These are phyloP conservation scores for Tetraselmis striata DNA, from an alignment of 139 green algal genomes.

Conservation along the genomic window DNA sequence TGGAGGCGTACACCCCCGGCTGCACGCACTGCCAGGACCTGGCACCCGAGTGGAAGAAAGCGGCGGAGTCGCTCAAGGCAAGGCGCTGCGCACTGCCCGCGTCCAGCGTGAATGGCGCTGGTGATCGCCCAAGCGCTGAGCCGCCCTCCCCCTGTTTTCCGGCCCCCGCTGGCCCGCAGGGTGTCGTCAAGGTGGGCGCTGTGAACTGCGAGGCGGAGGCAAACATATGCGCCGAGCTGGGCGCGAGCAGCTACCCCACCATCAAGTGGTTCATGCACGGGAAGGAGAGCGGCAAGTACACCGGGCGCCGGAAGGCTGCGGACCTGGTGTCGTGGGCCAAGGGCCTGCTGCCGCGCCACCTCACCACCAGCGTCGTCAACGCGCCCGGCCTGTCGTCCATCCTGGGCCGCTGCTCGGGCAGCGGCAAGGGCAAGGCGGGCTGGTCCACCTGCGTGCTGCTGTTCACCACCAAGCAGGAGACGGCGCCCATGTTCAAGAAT, in stretches of 20 bases:
- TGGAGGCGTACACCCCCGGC: constrained; percentile 9
- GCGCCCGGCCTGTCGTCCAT: not conserved
- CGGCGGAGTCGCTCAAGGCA: constrained; percentile 55
- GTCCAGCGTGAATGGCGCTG: no score
- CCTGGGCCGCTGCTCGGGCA: not conserved
- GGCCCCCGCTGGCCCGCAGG: no score
- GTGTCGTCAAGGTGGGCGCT: constrained; percentile 37
- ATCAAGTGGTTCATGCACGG: constrained; percentile 63
- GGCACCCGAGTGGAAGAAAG: constrained; percentile 61
- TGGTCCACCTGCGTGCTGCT: constrained; percentile 68
- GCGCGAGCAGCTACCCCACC: constrained; percentile 59
- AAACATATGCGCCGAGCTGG: not conserved
- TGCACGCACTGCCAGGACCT: constrained; percentile 70
- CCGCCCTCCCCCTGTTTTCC: no score
- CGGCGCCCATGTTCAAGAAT: constrained; percentile 26
- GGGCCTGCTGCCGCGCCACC: constrained; percentile 45
- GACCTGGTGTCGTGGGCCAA: not conserved
- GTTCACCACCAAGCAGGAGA: constrained; percentile 54
- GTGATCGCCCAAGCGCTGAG: no score
- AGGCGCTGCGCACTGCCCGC: no score
- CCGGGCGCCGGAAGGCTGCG: not conserved
- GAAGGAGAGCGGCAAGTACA: not conserved
- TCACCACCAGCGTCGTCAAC: not conserved
- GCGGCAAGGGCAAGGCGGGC: constrained; percentile 14
- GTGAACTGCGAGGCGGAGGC: constrained; percentile 70